Base-by-base conservation (phyloP, 2,329 filamentous ascomycete genomes). In the Scedosporium boydii region DNA sequence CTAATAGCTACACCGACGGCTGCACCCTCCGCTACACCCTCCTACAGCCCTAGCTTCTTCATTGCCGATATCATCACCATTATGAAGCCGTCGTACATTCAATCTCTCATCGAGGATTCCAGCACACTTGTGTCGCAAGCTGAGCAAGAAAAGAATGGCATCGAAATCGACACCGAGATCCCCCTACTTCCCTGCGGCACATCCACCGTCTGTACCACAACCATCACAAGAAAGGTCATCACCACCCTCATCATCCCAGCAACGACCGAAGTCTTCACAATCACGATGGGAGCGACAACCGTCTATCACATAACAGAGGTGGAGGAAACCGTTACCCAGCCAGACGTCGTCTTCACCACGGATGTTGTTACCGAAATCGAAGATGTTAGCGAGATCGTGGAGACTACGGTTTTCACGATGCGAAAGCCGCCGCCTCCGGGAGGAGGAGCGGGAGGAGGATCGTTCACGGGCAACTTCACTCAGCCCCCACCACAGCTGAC, bases 81-180 rank as follows among this genome's bases (percentile, higher is more conserved):
- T 55, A 64, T 53, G 63, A 65, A 44, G 62, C 64, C 23, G 58
- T 57, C 7, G 63, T 14, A 60, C 6, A 42, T 64, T 23, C 38
- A 26, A 38, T 29, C 29, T 12, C 56, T 27, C 29, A 10, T n/a
- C 34, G 44, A 61, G 6, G 21, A 46, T 16, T 14, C 57, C 5
- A 6, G 42, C 55, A 10, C 2, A 21, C 1, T 56, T 21, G 1
- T 34, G 21, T 3, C 46, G 59, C 5, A 55, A 9, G 59, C 34
- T 1, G 64, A 60, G 26, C 10, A 42, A 1, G 59, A 63, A 4
- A 26, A 55, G 34, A 59, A 51, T 23, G 48, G 59, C 16, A 63
- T 44, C 6, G 6, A 41, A 26, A 2, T 41, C 42, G 38, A 62
- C 16, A 38, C 63, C 41, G 59, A 38, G 7, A 23, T 23, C 6